Percentiles rank a stretch among this genome's conserved stretches.
Conservation (phyloP, 257 asterid species). For the Cynanchum wilfordii region DNA sequence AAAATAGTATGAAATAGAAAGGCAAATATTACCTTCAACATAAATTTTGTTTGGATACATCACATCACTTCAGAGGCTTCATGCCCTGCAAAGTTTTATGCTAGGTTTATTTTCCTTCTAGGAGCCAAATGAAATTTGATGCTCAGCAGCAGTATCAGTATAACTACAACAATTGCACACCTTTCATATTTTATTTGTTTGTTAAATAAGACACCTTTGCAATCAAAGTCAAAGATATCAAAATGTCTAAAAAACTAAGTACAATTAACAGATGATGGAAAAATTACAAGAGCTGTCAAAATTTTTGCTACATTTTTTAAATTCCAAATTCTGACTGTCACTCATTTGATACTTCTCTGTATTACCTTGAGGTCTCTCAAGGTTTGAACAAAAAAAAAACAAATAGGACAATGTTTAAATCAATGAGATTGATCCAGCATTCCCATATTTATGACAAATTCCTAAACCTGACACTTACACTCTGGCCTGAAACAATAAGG, state of each 20-base stretch:
- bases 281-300: neutral
- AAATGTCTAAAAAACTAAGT: neutral
- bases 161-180: neutral
- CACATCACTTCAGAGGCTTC: constrained; percentile 8
- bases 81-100: constrained; percentile 8
- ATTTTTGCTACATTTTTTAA: neutral
- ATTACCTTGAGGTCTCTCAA: neutral
- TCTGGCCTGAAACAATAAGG: neutral
- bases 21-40: neutral
- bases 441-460: neutral
- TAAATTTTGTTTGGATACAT: neutral
- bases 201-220: neutral
- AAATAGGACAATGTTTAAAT: neutral
- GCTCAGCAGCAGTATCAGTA: neutral
- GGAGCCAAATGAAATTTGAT: neutral
- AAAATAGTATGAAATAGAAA: neutral
- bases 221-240: neutral
- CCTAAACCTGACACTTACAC: neutral
- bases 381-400: neutral
- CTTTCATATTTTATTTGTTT: neutral
- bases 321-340: neutral
- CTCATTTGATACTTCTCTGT: neutral
- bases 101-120: neutral
- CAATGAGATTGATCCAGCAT: neutral
- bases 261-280: neutral